These are phyloP conservation scores for Alternaria rosae DNA, from an alignment of 2,329 filamentous ascomycete genomes.

Conservation along the genomic window DNA sequence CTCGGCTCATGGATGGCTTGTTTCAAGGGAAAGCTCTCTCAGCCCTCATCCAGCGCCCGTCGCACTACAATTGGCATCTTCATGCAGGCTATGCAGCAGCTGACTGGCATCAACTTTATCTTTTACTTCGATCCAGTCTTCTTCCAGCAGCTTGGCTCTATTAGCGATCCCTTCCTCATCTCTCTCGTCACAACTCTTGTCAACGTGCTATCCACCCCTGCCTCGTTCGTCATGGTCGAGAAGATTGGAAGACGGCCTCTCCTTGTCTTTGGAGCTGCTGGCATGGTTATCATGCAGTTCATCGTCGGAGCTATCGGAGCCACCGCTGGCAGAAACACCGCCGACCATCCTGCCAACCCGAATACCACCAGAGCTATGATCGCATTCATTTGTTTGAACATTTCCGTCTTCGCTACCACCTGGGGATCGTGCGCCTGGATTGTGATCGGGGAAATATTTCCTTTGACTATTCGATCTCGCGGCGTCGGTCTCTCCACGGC, in stretches of 20 bases:
- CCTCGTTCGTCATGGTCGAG: conserved; percentile 88
- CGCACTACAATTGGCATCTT: conserved; percentile 57
- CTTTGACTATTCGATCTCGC: conserved; percentile 85
- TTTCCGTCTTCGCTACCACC: conserved; percentile 88
- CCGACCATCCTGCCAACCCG: conserved; percentile 37
- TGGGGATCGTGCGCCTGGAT: conserved; percentile 80
- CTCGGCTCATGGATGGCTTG: conserved; percentile 69
- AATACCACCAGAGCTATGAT: conserved; percentile 63
- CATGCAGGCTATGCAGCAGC: conserved; percentile 61
- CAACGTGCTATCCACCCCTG: conserved; percentile 83
- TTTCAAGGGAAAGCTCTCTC: conserved; percentile 62
- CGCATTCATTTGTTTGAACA: conserved; percentile 90
- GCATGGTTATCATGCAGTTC: conserved; percentile 89
- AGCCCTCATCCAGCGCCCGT: conserved; percentile 60
- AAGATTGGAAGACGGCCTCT: conserved; percentile 80
- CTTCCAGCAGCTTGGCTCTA: conserved; percentile 76
- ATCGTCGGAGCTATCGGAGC: conserved; percentile 74
- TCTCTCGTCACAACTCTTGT: conserved; percentile 85
- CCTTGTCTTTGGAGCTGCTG: conserved; percentile 77
- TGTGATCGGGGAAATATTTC: conserved; percentile 90
- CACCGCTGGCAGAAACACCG: conserved; percentile 51
- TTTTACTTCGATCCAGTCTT: conserved; percentile 71
- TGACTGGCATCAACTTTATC: conserved; percentile 89
- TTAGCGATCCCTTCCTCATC: conserved; percentile 81
- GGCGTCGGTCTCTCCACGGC: conserved; percentile 88